These are phyloP conservation scores for Zygotorulaspora danielsina DNA, from an alignment of 805 yeast genomes.

Conservation along the genomic window DNA sequence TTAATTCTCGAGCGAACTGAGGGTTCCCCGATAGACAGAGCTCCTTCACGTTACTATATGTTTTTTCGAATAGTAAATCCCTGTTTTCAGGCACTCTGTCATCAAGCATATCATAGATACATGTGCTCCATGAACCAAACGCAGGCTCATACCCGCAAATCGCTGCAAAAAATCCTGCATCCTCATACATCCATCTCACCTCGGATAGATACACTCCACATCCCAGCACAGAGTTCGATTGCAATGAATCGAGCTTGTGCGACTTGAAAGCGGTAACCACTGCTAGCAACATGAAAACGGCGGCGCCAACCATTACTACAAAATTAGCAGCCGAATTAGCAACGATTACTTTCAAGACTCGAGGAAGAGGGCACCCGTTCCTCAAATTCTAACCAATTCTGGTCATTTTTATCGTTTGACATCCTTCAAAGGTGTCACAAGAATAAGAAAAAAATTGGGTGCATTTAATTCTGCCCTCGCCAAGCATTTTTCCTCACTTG, in stretches of 20 bases:
- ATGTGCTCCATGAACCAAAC: slow-evolving; percentile 23
- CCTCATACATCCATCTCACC: slow-evolving; percentile 19
- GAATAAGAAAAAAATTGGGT: slow-evolving; percentile 3
- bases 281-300: not conserved
- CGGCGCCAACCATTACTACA: not conserved
- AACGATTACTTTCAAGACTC: no score
- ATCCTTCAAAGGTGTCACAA: no score
- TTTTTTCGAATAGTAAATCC: slow-evolving; percentile 13
- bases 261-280: not conserved
- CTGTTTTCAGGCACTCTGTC: slow-evolving; percentile 4
- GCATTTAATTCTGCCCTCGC: not conserved
- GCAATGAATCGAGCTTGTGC: slow-evolving; percentile 16
- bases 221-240: slow-evolving; percentile 19
- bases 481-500: not conserved
- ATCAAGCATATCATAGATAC: slow-evolving; percentile 19
- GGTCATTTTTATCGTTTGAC: no score
- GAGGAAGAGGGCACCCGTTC: no score
- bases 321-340: not conserved
- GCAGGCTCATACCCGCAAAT: slow-evolving; percentile 26
- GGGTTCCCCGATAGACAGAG: slow-evolving; percentile 14
- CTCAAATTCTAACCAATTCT: no score
- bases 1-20: slow-evolving; percentile 2
- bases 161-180: slow-evolving; percentile 15
- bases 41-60: slow-evolving; percentile 11
- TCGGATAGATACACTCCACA: slow-evolving; percentile 21